These are phyloP conservation scores for Wallacemonas sp. DNA, from an alignment of 208 protist species.

Conservation along the genomic window DNA sequence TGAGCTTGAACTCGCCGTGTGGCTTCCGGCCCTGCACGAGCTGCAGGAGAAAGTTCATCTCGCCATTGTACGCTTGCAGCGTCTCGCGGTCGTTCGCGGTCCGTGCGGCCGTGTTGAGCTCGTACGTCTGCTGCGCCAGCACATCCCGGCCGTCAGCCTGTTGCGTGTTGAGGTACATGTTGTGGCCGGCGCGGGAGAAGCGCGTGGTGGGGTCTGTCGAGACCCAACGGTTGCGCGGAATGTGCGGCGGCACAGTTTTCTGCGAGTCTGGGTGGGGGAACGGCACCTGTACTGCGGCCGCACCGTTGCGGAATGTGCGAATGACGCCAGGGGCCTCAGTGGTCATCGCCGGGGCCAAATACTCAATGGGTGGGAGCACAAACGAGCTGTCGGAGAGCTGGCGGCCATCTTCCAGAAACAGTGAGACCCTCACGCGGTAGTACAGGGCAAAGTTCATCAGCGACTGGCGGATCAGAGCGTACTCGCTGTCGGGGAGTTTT, in stretches of 20 bases:
- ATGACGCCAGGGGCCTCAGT: conserved; percentile 61
- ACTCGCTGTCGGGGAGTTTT: conserved; percentile 36
- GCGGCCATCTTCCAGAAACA: conserved; percentile 77
- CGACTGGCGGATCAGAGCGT: conserved; percentile 53
- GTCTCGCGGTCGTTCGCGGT: not conserved
- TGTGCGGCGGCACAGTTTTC: conserved; percentile 26
- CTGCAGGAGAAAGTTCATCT: conserved; percentile 57
- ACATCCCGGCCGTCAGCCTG: conserved; percentile 3
- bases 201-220: conserved; percentile 22
- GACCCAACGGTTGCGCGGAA: conserved; percentile 43
- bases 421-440: conserved; percentile 76
- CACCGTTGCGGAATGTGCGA: conserved; percentile 22
- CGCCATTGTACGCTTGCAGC: conserved; percentile 34
- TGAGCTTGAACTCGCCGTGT: conserved; percentile 34
- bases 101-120: conserved; percentile 5
- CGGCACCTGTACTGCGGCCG: not conserved
- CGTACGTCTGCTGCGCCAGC: conserved; percentile 28
- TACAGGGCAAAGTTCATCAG: conserved; percentile 73
- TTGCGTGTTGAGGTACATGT: conserved; percentile 42
- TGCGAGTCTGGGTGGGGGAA: conserved; percentile 57
- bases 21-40: conserved; percentile 25
- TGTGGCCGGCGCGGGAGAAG: conserved; percentile 48
- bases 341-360: conserved; percentile 37
- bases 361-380: conserved; percentile 27
- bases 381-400: conserved; percentile 76